Base-by-base conservation (phyloP, 148 eudicot genomes). In the Persicaria maculosa region DNA sequence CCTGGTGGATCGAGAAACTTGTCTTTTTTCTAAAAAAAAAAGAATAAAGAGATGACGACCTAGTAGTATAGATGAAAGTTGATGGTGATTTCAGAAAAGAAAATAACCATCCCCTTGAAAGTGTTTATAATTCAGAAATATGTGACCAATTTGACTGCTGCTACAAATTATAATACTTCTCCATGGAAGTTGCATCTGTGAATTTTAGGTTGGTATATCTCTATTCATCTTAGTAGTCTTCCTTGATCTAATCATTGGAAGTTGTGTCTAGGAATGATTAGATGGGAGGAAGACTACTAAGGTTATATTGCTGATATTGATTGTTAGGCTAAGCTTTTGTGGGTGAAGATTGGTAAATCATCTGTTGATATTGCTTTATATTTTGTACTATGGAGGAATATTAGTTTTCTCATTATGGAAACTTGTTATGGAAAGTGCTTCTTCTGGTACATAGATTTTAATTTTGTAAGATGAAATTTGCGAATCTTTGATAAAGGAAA, bases 401-500 rank as follows among this genome's bases (percentile, higher is more conserved):
- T 31, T 31, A 4, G 25, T 59, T 59, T 40, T 59, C 67, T 22
- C 43, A 59, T 59, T 59, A 15, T 59, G 12, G 15, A 59, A 22
- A 17, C 10, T 17, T 57, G 25, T 57, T 19, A 19, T 19, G 62
- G 31, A 57, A 57, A 19, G 62, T 19, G 17, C 1, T 54, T 54
- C 25, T 57, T 59, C 1, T 59, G 67, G 67, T 14, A 10, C 36
- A 64, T 40, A 68, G 5, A 3, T 44, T 68, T 68, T n/a, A 6
- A 36, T 19, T 25, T 44, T 71, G 11, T 47, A 8, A 40, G 8
- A 22, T 5, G 14, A 75, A 48, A 4, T 45, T 6, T 64, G 4
- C 53, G 16, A 9, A n/a, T n/a, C 72, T 64, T 25, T 47, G 61
- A 74, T 25, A 74, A 73, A 43, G n/a, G 48, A 61, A 46, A 14